Evolutionary conservation across 2,329 filamentous ascomycete species (phyloP).

Genomic region (Calonectria ilicicola): DNA sequence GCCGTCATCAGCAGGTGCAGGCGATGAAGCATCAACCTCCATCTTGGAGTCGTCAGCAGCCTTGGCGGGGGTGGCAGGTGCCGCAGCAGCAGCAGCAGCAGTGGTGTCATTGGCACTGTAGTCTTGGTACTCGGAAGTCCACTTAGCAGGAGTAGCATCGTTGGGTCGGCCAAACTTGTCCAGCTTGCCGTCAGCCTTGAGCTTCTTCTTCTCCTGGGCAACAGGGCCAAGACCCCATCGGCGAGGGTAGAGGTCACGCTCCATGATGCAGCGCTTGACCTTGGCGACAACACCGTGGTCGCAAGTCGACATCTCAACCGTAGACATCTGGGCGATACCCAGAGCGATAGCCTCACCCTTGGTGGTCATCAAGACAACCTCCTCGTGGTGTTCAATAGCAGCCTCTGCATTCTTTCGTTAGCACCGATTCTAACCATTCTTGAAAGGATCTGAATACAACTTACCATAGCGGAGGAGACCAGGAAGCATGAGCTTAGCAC

Average conservation of each 20-base stretch:
- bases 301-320: constrained; percentile 95
- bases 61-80: constrained; percentile 55
- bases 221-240: constrained; percentile 96
- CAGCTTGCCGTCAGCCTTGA: constrained; percentile 97
- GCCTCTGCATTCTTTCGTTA: constrained; percentile 69
- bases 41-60: constrained; percentile 52
- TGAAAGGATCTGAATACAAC: constrained; percentile 44
- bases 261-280: constrained; percentile 99
- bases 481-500: constrained; percentile 98
- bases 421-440: constrained; percentile 26
- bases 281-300: constrained; percentile 98
- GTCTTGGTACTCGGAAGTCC: constrained; percentile 94
- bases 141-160: constrained; percentile 92
- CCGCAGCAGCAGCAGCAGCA: constrained; percentile 57
- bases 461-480: constrained; percentile 91
- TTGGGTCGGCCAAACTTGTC: constrained; percentile 97
- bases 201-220: constrained; percentile 98
- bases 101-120: constrained; percentile 71
- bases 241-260: constrained; percentile 96
- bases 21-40: constrained; percentile 50
- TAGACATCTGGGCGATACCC: constrained; percentile 97
- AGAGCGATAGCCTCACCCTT: constrained; percentile 99
- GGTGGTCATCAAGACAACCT: constrained; percentile 97
- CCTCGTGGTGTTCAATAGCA: constrained; percentile 93
- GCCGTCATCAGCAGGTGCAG: constrained; percentile 63